phyloP scores from a whole-genome alignment of 2,329 filamentous ascomycete genomes.

The Pezicula rhizophila region DNA sequence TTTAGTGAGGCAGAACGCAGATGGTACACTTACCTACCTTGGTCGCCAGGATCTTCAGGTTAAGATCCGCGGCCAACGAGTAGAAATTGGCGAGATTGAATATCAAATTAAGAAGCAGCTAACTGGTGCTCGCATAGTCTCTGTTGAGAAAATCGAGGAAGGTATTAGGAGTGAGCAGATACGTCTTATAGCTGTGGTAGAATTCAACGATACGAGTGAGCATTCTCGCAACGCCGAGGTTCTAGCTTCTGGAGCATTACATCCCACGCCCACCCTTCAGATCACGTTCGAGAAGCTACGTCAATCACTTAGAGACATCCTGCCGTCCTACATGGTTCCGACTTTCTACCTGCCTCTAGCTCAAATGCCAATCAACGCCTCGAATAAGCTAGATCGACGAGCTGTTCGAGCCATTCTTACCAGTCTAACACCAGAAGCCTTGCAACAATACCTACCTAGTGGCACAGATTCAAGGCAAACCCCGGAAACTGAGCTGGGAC shows the following conservation, averaged over 20 bases:
- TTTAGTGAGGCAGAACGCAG: slow-evolving; percentile 41
- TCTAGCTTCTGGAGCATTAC: neutral
- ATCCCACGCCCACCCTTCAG: neutral
- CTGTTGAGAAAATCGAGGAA: neutral
- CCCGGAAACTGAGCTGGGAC: neutral
- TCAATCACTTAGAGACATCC: slow-evolving; percentile 2
- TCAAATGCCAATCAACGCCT: slow-evolving; percentile 21
- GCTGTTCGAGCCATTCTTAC: neutral
- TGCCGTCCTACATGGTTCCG: slow-evolving; percentile 32
- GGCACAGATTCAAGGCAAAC: slow-evolving; percentile 1
- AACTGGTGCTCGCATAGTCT: neutral
- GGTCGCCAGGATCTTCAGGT: slow-evolving; percentile 59
- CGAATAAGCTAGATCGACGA: slow-evolving; percentile 28
- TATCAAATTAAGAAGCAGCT: slow-evolving; percentile 7
- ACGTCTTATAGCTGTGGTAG: neutral
- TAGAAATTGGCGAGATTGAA: slow-evolving; percentile 59
- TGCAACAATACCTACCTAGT: neutral
- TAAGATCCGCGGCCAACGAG: slow-evolving; percentile 56
- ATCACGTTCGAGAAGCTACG: neutral
- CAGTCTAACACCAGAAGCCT: neutral
- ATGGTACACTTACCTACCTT: slow-evolving; percentile 54
- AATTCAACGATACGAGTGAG: neutral
- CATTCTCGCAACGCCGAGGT: neutral
- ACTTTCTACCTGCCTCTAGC: slow-evolving; percentile 25
- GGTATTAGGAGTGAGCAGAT: neutral